Percentiles rank a stretch among this genome's conserved stretches.
phyloP scores from a whole-genome alignment of 148 eudicot species.

The Pharnaceum exiguum region DNA sequence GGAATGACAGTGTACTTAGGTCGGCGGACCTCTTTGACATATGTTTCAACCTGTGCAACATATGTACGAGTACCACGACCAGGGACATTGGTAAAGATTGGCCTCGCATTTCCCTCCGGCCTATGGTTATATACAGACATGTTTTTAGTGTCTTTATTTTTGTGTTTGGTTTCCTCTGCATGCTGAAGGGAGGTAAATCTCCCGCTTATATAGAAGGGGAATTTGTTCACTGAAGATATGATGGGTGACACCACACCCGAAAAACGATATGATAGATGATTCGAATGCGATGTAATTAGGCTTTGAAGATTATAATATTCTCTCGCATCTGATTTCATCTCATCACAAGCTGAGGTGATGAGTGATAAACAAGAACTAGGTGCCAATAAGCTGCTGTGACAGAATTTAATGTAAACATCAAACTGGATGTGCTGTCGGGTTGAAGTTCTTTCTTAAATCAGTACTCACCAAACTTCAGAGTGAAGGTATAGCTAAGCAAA shows the following conservation, averaged over 20 bases:
- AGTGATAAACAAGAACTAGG: slow-evolving; percentile 15
- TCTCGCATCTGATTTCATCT: slow-evolving; percentile 5
- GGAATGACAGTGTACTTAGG: slow-evolving; percentile 3
- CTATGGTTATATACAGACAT: slow-evolving; percentile 19
- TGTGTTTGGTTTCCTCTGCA: neutral
- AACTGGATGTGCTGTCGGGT: neutral
- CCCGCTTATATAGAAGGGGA: slow-evolving; percentile 15
- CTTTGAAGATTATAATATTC: slow-evolving; percentile 8
- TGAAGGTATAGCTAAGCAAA: neutral
- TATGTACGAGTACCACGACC: slow-evolving; percentile 10
- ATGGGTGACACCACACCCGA: no score
- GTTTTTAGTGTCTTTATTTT: neutral
- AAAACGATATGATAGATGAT: slow-evolving; percentile 13
- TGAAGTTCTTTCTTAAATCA: neutral
- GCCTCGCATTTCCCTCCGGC: neutral
- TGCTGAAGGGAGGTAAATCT: neutral
- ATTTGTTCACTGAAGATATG: slow-evolving; percentile 7
- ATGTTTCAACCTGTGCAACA: slow-evolving; percentile 15
- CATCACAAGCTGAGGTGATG: neutral
- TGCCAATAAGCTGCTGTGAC: neutral
- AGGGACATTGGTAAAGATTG: slow-evolving; percentile 8
- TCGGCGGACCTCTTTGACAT: slow-evolving; percentile 8
- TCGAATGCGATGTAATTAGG: neutral
- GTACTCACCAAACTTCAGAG: no score
- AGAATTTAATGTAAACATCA: slow-evolving; percentile 1